phyloP scores from a whole-genome alignment of 2,329 filamentous ascomycete species.

The Orbilia brochopaga region DNA sequence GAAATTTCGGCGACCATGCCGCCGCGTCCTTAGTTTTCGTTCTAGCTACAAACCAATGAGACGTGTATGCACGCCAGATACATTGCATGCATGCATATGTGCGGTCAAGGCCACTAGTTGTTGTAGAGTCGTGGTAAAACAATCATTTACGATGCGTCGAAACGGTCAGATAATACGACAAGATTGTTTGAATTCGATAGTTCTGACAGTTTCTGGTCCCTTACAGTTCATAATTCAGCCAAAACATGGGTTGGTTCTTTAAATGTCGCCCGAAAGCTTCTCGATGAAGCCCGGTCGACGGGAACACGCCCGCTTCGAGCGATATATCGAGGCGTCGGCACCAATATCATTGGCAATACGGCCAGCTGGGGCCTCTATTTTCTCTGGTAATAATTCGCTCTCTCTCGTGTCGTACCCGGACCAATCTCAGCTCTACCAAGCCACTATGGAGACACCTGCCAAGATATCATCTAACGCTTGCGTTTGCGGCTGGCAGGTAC shows the following conservation, averaged over 20 bases:
- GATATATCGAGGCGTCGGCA: constrained; percentile 86
- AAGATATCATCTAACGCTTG: constrained; percentile 26
- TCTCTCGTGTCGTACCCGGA: constrained; percentile 14
- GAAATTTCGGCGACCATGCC: not conserved
- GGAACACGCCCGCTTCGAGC: constrained; percentile 56
- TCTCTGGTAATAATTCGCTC: constrained; percentile 65
- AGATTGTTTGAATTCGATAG: not conserved
- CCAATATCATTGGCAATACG: constrained; percentile 89
- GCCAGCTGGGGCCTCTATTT: constrained; percentile 93
- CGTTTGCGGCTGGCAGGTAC: constrained; percentile 59
- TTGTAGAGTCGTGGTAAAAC: too few relatives aligned
- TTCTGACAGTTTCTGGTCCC: constrained; percentile 5
- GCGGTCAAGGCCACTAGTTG: too few relatives aligned
- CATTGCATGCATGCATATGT: too few relatives aligned
- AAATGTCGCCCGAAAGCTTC: constrained; percentile 31
- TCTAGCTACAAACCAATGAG: too few relatives aligned
- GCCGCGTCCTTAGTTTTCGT: not conserved
- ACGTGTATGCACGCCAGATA: too few relatives aligned
- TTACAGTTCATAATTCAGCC: constrained; percentile 32
- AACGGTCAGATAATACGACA: constrained; percentile 18
- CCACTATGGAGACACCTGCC: constrained; percentile 13
- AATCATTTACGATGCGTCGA: too few relatives aligned
- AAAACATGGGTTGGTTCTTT: constrained; percentile 47
- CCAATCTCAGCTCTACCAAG: constrained; percentile 10
- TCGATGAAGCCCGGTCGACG: constrained; percentile 42